Evolutionary conservation across 768 basidiomycete species (phyloP), one percentile per base, ranked within the genome.

Genomic region (Lactarius sanguifluus): DNA sequence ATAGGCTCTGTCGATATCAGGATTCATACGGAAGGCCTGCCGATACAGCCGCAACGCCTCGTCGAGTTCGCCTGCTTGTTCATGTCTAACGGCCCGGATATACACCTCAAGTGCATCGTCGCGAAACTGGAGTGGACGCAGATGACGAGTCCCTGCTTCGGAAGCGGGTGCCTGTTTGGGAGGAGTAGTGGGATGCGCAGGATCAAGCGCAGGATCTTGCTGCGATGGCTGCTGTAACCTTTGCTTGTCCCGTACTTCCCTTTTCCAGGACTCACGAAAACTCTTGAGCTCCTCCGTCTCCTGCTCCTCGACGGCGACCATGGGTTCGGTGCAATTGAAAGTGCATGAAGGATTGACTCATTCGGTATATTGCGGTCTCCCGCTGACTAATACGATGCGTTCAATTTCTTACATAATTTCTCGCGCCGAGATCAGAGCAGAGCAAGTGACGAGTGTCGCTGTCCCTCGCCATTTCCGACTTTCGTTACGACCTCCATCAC

Each of bases 31-130:
- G 75, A 94, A 95, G 2, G 92, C 92, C 67, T 85, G 84, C 12
- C 92, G 86, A 72, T 96, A 97, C 9, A 94, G 77, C 30, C 76
- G 72, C 12, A 94, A 76, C 13, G 94, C 94, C 40, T 89, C 85
- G 69, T 94, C 90, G 58, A 93, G 79, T 66, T 89, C 79, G 45
- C 92, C 86, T 54, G 77, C 78, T 73, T 92, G 89, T 75, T 97
- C 94, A 56, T 83, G 80, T 45, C 85, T 80, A 36, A 94, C 82
- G 10, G 94, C 94, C 23, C 77, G 80, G 34, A 82, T 77, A 75
- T 96, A 97, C 15, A 87, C 70, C 10, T 83, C 82, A 55, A 93
- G 77, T 5, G 92, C 91, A 57, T 74, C 77, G 52, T 74, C 72
- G 34, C 85, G 77, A 23, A 54, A 43, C 52, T 32, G 69, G 3